These are phyloP conservation scores for Aquilaria malaccensis DNA, from an alignment of 345 rosid genomes.

Conservation along the genomic window DNA sequence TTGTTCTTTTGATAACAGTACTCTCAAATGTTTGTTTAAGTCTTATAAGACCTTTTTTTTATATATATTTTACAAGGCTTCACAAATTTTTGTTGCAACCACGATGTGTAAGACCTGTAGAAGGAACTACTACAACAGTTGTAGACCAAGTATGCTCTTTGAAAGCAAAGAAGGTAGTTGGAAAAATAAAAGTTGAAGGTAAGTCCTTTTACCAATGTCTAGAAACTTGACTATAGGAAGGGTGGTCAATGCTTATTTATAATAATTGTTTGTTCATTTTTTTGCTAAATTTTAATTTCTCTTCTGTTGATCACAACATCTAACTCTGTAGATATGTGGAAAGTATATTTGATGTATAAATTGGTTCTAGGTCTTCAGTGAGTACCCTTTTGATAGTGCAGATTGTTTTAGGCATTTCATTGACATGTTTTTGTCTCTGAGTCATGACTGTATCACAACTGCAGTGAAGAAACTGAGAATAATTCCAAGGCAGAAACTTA, in stretches of 20 bases:
- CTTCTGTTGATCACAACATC: too few relatives aligned
- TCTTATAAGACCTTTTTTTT: slow-evolving; percentile 1
- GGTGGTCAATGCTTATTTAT: not conserved
- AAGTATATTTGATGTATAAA: too few relatives aligned
- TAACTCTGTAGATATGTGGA: too few relatives aligned
- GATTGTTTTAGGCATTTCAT: too few relatives aligned
- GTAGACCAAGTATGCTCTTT: slow-evolving; percentile 35
- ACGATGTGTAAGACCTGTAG: slow-evolving; percentile 44
- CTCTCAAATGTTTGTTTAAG: slow-evolving; percentile 1
- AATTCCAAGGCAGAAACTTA: slow-evolving; percentile 67
- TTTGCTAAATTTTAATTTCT: too few relatives aligned
- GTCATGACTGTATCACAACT: slow-evolving; percentile 15
- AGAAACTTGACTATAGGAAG: slow-evolving; percentile 1
- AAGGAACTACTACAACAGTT: slow-evolving; percentile 32
- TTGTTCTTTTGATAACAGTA: too few relatives aligned
- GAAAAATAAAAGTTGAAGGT: slow-evolving; percentile 93
- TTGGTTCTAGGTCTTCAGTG: too few relatives aligned
- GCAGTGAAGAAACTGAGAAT: slow-evolving; percentile 74
- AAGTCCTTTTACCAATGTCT: slow-evolving; percentile 2
- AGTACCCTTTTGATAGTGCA: too few relatives aligned
- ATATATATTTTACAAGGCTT: slow-evolving; percentile 31
- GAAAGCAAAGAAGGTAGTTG: slow-evolving; percentile 55
- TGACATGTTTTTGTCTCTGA: not conserved
- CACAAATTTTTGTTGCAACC: slow-evolving; percentile 89
- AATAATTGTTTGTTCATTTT: too few relatives aligned